Evolutionary conservation across 495 filamentous ascomycete species (phyloP).

Genomic region (Podospora sp.): DNA sequence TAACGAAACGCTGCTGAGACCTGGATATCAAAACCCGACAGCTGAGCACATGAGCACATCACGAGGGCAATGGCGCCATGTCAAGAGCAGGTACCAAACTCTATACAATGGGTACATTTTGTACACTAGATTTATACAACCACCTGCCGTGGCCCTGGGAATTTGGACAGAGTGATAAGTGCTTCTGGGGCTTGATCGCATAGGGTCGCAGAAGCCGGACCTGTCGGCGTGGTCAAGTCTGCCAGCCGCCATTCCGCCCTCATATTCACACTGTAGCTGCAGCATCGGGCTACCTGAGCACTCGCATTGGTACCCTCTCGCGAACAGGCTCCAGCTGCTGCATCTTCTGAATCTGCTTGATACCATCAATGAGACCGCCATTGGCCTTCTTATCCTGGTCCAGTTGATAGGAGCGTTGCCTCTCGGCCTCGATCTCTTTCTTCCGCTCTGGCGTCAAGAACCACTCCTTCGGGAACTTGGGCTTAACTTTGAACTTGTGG

Average conservation of each 20-base stretch:
- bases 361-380: slow-evolving; percentile 59
- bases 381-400: slow-evolving; percentile 51
- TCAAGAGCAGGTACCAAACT: background rate
- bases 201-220: background rate
- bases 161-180: background rate
- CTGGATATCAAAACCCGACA: background rate
- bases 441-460: slow-evolving; percentile 70
- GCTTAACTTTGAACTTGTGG: slow-evolving; percentile 69
- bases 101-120: slow-evolving; percentile 2
- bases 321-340: background rate
- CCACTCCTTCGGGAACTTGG: slow-evolving; percentile 81
- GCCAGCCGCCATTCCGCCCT: background rate
- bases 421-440: slow-evolving; percentile 61
- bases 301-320: background rate
- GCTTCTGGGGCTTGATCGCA: background rate
- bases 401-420: slow-evolving; percentile 49
- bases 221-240: background rate
- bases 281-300: background rate
- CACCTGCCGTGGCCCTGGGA: background rate
- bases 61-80: background rate
- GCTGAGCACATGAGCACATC: background rate
- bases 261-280: no score
- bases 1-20: background rate
- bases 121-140: slow-evolving; percentile 6
- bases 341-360: slow-evolving; percentile 48